Evolutionary conservation across 2,329 filamentous ascomycete species (phyloP).

Genomic region (Aspergillus puulaauensis): DNA sequence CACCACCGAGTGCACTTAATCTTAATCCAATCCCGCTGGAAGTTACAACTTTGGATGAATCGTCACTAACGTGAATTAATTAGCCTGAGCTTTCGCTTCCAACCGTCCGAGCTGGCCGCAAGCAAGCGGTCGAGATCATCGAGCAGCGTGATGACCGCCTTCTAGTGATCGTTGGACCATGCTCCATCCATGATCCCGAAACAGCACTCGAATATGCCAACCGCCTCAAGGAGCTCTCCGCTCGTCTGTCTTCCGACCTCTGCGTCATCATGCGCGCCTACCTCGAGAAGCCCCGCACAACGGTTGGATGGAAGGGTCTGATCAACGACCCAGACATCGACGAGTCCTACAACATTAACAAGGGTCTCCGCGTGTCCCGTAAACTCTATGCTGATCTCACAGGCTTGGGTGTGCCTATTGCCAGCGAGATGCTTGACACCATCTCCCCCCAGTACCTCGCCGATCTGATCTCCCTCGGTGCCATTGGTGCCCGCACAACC

Average conservation of each 20-base stretch:
- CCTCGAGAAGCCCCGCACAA: slow-evolving; percentile 97
- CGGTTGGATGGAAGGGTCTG: slow-evolving; percentile 97
- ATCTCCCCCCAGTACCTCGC: slow-evolving; percentile 98
- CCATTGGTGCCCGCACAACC: slow-evolving; percentile 92
- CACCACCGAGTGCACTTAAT: slow-evolving; percentile 39
- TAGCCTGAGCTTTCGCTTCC: slow-evolving; percentile 42
- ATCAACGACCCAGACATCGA: slow-evolving; percentile 99
- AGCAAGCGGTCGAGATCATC: slow-evolving; percentile 70
- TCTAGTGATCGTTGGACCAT: slow-evolving; percentile 90
- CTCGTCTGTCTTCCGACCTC: slow-evolving; percentile 78
- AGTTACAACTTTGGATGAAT: slow-evolving; percentile 39
- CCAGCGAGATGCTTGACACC: slow-evolving; percentile 97
- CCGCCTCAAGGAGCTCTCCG: slow-evolving; percentile 72
- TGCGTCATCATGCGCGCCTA: slow-evolving; percentile 97
- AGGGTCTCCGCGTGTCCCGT: slow-evolving; percentile 87
- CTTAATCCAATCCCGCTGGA: background rate
- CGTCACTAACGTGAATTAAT: slow-evolving; percentile 46
- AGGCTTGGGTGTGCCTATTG: slow-evolving; percentile 84
- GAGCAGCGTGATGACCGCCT: slow-evolving; percentile 77
- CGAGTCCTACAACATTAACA: slow-evolving; percentile 98
- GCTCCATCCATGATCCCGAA: slow-evolving; percentile 92
- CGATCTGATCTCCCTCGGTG: slow-evolving; percentile 91
- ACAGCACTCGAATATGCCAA: slow-evolving; percentile 85
- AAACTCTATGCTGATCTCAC: slow-evolving; percentile 94
- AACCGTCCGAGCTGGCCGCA: slow-evolving; percentile 44